These are phyloP conservation scores for Yarrowia sp. DNA, from an alignment of 805 yeast species.

Conservation along the genomic window DNA sequence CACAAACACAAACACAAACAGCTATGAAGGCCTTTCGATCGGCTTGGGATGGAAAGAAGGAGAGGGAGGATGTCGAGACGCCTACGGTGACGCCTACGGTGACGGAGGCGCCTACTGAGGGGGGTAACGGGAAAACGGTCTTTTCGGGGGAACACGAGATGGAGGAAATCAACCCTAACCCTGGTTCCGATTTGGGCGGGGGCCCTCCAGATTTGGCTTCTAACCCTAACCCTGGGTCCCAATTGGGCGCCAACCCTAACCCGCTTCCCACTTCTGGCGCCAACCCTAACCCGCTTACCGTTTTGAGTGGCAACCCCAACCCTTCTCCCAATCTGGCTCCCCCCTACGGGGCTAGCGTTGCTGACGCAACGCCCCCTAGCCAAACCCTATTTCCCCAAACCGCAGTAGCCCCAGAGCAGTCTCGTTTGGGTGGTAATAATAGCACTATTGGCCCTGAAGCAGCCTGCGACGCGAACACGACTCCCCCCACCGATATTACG, in stretches of 20 bases:
- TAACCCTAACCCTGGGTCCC: background rate
- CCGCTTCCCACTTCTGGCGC: background rate
- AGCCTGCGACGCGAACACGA: background rate
- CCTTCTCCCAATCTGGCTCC: background rate
- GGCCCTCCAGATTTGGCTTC: background rate
- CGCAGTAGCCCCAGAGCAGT: background rate
- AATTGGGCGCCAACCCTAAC: background rate
- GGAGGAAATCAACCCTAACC: too few relatives aligned
- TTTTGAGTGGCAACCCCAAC: background rate
- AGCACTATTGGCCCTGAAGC: background rate
- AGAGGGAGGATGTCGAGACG: too few relatives aligned
- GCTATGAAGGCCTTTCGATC: background rate
- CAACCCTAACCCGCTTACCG: background rate
- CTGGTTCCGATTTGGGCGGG: too few relatives aligned
- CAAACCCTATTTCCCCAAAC: conserved; percentile 3
- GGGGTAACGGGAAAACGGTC: too few relatives aligned
- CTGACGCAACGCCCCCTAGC: background rate
- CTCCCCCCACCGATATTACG: background rate
- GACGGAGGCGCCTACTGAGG: background rate
- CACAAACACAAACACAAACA: too few relatives aligned
- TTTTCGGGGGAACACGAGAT: too few relatives aligned
- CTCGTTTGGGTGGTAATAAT: conserved; percentile 11
- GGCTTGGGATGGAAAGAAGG: too few relatives aligned
- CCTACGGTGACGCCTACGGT: too few relatives aligned
- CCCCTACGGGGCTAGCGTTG: too few relatives aligned